Conservation (phyloP, 2,329 filamentous ascomycete species). For the Pestalotiopsis sp. region DNA sequence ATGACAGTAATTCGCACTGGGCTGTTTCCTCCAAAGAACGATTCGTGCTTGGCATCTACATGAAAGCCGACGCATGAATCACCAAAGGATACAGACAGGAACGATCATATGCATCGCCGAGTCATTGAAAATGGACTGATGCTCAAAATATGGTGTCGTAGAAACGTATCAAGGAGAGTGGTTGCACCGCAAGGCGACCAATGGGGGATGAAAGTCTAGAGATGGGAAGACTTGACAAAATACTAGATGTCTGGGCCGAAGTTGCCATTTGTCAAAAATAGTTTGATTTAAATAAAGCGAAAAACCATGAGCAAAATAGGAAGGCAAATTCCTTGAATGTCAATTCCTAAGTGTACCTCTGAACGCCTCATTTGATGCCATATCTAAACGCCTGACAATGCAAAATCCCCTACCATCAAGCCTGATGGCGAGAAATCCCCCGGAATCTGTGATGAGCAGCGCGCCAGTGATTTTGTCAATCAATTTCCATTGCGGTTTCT, state of each 20-base stretch:
- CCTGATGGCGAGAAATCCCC: neutral
- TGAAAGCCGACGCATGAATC: no score
- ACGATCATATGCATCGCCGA: no score
- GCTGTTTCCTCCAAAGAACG: no score
- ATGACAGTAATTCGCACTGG: neutral
- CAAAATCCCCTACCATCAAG: neutral
- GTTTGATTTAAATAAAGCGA: neutral
- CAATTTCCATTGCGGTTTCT: conserved; percentile 5
- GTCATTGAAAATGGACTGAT: no score
- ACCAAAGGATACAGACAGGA: no score
- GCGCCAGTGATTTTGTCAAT: neutral
- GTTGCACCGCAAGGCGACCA: no score
- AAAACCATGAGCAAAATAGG: neutral
- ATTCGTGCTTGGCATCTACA: no score
- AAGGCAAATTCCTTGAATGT: neutral
- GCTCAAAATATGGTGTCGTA: no score
- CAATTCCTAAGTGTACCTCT: neutral
- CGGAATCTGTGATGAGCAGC: neutral
- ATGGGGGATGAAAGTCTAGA: no score
- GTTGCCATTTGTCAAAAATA: conserved; percentile 1
- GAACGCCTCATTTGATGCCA: neutral
- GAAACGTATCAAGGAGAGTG: no score
- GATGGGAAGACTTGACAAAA: no score
- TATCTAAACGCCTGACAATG: conserved; percentile 8
- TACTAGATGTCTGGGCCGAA: neutral